Evolutionary conservation across 768 basidiomycete species (phyloP).

Genomic region (Boletales sp.): DNA sequence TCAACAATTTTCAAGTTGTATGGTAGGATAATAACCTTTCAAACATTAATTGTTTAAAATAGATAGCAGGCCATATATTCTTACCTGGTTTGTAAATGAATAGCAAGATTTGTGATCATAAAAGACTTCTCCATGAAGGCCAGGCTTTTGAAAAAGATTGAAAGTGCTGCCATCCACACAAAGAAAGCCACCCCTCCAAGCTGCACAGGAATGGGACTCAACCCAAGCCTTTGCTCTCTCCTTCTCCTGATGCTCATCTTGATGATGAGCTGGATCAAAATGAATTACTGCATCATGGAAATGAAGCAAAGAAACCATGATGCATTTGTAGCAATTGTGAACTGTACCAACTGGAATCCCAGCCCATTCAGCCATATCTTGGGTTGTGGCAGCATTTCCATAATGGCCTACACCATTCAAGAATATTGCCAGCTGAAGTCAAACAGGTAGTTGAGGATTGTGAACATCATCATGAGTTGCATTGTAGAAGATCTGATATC

Average conservation of each 20-base stretch:
- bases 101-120: constrained; percentile 16
- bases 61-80: background rate
- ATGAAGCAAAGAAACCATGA: background rate
- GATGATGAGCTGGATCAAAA: background rate
- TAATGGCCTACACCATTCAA: constrained; percentile 21
- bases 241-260: background rate
- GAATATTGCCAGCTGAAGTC: constrained; percentile 28
- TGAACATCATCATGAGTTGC: too few relatives aligned
- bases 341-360: background rate
- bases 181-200: constrained; percentile 36
- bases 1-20: too few relatives aligned
- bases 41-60: too few relatives aligned
- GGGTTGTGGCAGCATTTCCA: constrained; percentile 16
- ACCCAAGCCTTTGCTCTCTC: background rate
- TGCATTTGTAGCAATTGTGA: background rate
- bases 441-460: constrained; percentile 21
- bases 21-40: too few relatives aligned
- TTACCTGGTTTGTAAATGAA: constrained; percentile 18
- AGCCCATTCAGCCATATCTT: constrained; percentile 9
- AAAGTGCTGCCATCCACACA: constrained; percentile 35
- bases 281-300: background rate
- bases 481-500: too few relatives aligned
- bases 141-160: constrained; percentile 9
- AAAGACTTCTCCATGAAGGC: background rate
- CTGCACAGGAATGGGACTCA: background rate